Evolutionary conservation across 2,329 filamentous ascomycete genomes (phyloP).

Genomic region (Claviceps quebecensis): DNA sequence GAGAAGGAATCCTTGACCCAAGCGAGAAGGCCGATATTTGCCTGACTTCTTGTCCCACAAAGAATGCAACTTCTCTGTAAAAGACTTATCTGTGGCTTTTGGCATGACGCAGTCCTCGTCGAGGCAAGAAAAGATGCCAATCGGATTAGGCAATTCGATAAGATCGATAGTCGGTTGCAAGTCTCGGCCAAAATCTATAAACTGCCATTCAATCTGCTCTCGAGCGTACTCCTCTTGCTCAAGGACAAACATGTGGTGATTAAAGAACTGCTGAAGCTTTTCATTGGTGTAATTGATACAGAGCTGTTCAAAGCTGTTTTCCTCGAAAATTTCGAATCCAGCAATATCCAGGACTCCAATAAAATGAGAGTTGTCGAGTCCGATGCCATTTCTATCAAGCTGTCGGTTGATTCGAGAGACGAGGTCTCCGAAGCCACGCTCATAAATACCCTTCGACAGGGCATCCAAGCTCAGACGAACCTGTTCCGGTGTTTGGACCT

Average conservation of each 20-base stretch:
- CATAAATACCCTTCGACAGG: conserved; percentile 92
- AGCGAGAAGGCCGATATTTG: conserved; percentile 80
- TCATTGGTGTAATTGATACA: conserved; percentile 99
- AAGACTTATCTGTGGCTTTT: conserved; percentile 91
- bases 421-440: conserved; percentile 85
- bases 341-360: conserved; percentile 98
- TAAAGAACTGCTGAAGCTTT: conserved; percentile 98
- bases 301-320: conserved; percentile 96
- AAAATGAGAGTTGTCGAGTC: conserved; percentile 81
- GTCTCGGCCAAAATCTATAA: conserved; percentile 96
- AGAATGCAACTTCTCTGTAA: conserved; percentile 93
- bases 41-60: conserved; percentile 92
- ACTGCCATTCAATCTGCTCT: conserved; percentile 98
- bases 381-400: conserved; percentile 72
- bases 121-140: conserved; percentile 95
- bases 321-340: conserved; percentile 96
- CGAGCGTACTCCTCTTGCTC: conserved; percentile 97
- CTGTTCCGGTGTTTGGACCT: conserved; percentile 93
- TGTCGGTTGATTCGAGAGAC: conserved; percentile 85
- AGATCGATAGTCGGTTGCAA: conserved; percentile 95
- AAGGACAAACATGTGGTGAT: conserved; percentile 98
- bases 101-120: conserved; percentile 99
- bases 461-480: conserved; percentile 83
- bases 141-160: conserved; percentile 90
- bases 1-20: conserved; percentile 84